Base-by-base conservation (phyloP, 495 filamentous ascomycete species). In the Pyrenopolyporus hunteri region DNA sequence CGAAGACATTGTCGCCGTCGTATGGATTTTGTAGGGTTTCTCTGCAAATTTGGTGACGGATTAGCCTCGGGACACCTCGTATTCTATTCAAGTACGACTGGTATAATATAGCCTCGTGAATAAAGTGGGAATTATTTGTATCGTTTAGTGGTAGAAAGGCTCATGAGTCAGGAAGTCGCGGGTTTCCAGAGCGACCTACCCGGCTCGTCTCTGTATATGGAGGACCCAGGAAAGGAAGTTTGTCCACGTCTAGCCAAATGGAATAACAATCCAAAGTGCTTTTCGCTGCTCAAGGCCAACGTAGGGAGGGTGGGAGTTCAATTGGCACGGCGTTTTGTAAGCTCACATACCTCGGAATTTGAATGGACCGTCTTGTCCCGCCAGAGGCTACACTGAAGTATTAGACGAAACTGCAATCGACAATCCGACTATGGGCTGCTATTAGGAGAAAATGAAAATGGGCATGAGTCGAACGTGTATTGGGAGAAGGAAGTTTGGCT, bases 1-100 rank as follows among this genome's bases (percentile, higher is more conserved):
- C 47, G 78, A 68, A 74, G 78, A 73, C 79, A 82, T 82, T 39
- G 67, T 73, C 68, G 51, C 42, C 68, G 51, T 44, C 29, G 47
- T 49, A 28, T 49, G 26, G 25, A 39, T 56, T 50, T 48, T 32
- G 59, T 36, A 14, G 31, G 47, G 19, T 48, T 58, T 50, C 40
- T 57, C 39, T 60, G 20, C 26, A 23, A 37, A 57, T 6, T 53
- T 43, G 35, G 22, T 14, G 16, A 31, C 6, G 40, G 23, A 40
- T 66, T 60, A 66, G 63, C 35, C 7, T 50, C 37, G 22, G 10
- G 22, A 44, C 10, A 16, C 19, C 1, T 13, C 14, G 29, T 33
- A 49, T 16, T 13, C 32, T 36, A 28, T 52, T 52, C 53, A 10
- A 36, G 29, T 35, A 37, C 29, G 28, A 37, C 8, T 13, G 7